A percentile compares a stretch with the other conserved stretches of the same genome.
phyloP scores from a whole-genome alignment of 768 basidiomycete genomes.

The Tephrocybe rancida region DNA sequence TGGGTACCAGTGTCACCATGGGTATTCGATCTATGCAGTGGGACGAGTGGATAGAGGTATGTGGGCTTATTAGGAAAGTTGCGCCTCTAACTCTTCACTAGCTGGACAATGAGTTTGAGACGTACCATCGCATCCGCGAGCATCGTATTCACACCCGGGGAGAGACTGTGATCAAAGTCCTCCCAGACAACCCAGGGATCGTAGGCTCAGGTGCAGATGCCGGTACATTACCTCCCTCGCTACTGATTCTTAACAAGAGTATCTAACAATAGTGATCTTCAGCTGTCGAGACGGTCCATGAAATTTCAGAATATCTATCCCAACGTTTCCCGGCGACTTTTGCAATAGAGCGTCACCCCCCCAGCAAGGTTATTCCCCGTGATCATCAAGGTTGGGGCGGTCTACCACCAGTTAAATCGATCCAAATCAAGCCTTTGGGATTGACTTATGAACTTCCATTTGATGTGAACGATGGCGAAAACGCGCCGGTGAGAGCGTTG shows the following conservation, averaged over 20 bases:
- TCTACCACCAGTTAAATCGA: slow-evolving; percentile 48
- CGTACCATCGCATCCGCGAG: slow-evolving; percentile 60
- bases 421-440: slow-evolving; percentile 52
- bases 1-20: slow-evolving; percentile 20
- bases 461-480: slow-evolving; percentile 30
- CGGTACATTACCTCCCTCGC: slow-evolving; percentile 32
- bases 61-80: not conserved
- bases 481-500: slow-evolving; percentile 55
- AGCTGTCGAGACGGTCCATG: slow-evolving; percentile 72
- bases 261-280: not conserved
- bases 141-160: slow-evolving; percentile 57
- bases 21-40: slow-evolving; percentile 52
- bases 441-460: slow-evolving; percentile 54
- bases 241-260: not conserved
- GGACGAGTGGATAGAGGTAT: slow-evolving; percentile 74
- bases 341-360: slow-evolving; percentile 45
- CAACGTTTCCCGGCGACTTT: slow-evolving; percentile 64
- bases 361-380: slow-evolving; percentile 14
- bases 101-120: slow-evolving; percentile 60
- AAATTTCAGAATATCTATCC: slow-evolving; percentile 67
- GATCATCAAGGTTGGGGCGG: slow-evolving; percentile 48
- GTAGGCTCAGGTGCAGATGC: slow-evolving; percentile 39
- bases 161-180: slow-evolving; percentile 46
- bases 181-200: slow-evolving; percentile 46
- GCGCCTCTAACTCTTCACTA: slow-evolving; percentile 19